A percentile compares a stretch with the other conserved stretches of the same genome.
Conservation (phyloP, 495 filamentous ascomycete genomes). For the Ascodesmis nigricans region DNA sequence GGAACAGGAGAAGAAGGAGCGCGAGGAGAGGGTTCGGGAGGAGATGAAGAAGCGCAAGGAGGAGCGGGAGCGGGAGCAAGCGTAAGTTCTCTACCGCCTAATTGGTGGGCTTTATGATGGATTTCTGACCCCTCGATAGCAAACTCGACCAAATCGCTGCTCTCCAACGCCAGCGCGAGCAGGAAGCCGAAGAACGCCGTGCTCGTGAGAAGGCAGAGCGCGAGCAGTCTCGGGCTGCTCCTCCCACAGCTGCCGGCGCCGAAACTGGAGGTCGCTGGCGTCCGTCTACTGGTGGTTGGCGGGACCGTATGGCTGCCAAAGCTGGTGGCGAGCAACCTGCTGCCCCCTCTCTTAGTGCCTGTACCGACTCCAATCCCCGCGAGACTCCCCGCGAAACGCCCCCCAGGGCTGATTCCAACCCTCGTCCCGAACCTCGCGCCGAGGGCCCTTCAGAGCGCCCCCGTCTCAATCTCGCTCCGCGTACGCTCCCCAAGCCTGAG, state of each 20-base stretch:
- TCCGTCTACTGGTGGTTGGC: slow-evolving; percentile 12
- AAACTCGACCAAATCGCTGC: slow-evolving; percentile 43
- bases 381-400: slow-evolving; percentile 7
- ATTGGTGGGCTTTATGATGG: too few relatives aligned
- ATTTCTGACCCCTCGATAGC: slow-evolving; percentile 24
- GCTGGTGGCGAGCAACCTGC: slow-evolving; percentile 9
- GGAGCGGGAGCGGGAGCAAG: slow-evolving; percentile 62
- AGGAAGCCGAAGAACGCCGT: slow-evolving; percentile 41
- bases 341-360: slow-evolving; percentile 10
- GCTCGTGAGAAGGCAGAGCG: slow-evolving; percentile 27
- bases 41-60: slow-evolving; percentile 52
- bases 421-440: slow-evolving; percentile 8
- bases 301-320: slow-evolving; percentile 17
- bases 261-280: slow-evolving; percentile 10
- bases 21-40: slow-evolving; percentile 42
- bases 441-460: slow-evolving; percentile 12
- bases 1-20: slow-evolving; percentile 55
- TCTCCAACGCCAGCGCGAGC: slow-evolving; percentile 44
- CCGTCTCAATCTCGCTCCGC: slow-evolving; percentile 14
- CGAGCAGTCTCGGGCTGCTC: slow-evolving; percentile 6
- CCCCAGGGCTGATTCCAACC: slow-evolving; percentile 11
- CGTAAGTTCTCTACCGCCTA: slow-evolving; percentile 27
- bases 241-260: slow-evolving; percentile 2
- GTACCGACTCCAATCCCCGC: neutral
- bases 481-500: slow-evolving; percentile 11